Conservation (phyloP, 1,284 basidiomycete species). For the Cerioporus squamosus region DNA sequence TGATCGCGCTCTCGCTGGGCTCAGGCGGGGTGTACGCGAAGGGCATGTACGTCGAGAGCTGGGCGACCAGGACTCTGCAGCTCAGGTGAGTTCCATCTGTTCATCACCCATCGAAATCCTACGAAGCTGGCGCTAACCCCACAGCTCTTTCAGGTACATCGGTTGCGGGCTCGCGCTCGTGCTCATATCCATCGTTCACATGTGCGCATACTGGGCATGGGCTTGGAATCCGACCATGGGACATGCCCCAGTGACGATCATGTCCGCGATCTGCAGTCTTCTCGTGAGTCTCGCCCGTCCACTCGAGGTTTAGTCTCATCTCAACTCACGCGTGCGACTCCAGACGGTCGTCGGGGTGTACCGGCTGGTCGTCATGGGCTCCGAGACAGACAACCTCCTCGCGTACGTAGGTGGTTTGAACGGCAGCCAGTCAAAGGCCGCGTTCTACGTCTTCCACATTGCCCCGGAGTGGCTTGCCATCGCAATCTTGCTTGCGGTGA, state of each 20-base stretch:
- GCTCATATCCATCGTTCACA: background rate
- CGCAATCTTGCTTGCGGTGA: slow-evolving; percentile 37
- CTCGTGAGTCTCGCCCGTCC: background rate
- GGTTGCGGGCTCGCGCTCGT: background rate
- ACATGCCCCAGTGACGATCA: background rate
- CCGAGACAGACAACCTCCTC: background rate
- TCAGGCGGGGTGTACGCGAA: slow-evolving; percentile 1
- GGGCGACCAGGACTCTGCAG: background rate
- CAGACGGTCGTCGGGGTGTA: slow-evolving; percentile 1
- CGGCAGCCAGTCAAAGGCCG: background rate
- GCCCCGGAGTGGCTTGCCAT: slow-evolving; percentile 46
- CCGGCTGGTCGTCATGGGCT: background rate
- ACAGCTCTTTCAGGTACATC: background rate
- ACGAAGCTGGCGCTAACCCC: too few species aligned
- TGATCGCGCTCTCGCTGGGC: background rate
- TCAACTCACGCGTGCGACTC: background rate
- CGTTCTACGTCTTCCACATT: slow-evolving; percentile 40
- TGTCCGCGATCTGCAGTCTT: background rate
- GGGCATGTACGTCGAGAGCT: background rate
- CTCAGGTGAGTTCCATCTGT: background rate
- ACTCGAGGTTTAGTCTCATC: background rate
- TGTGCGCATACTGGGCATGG: background rate
- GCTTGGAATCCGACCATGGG: background rate
- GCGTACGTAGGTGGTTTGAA: slow-evolving; percentile 1
- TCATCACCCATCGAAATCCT: too few species aligned